Percentiles rank a stretch among this genome's conserved stretches.
phyloP scores from a whole-genome alignment of 106 monocot species.

The Narthecium ossifragum region DNA sequence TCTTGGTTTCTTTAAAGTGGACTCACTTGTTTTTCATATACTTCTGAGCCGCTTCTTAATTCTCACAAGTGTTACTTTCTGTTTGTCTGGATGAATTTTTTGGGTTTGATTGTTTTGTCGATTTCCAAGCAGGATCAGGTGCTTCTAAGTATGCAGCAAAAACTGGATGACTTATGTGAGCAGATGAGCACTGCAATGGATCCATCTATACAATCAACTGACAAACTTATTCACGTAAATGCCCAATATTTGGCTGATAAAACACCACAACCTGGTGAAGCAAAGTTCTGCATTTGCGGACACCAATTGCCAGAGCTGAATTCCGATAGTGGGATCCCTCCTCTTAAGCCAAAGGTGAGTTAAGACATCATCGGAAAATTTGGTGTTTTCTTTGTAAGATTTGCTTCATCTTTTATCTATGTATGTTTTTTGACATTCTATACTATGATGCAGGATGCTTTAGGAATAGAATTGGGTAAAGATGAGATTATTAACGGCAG shows the following conservation, averaged over 20 bases:
- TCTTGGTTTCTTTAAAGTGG: neutral
- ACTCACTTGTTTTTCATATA: neutral
- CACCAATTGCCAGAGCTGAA: constrained; percentile 8
- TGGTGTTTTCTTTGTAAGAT: neutral
- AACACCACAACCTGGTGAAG: constrained; percentile 8
- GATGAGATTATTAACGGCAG: constrained; percentile 17
- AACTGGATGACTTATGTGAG: constrained; percentile 69
- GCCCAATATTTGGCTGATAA: neutral
- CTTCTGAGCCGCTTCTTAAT: neutral
- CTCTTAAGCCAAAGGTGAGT: constrained; percentile 30
- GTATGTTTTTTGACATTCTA: neutral
- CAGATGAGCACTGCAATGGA: constrained; percentile 47
- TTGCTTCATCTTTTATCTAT: neutral
- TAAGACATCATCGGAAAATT: too few species aligned
- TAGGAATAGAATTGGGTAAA: constrained; percentile 17
- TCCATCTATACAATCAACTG: constrained; percentile 7
- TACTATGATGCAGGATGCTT: constrained; percentile 17
- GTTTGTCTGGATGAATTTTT: neutral
- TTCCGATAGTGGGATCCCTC: constrained; percentile 17
- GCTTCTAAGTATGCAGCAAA: constrained; percentile 71
- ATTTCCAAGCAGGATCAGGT: constrained; percentile 51
- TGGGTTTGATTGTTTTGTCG: neutral
- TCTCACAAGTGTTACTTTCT: too few species aligned
- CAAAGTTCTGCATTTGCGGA: constrained; percentile 5
- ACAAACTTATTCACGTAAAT: constrained; percentile 9